A percentile compares a stretch with the other conserved stretches of the same genome.
These are phyloP conservation scores for Elaphomyces granulatus DNA, from an alignment of 495 filamentous ascomycete species.

Conservation along the genomic window DNA sequence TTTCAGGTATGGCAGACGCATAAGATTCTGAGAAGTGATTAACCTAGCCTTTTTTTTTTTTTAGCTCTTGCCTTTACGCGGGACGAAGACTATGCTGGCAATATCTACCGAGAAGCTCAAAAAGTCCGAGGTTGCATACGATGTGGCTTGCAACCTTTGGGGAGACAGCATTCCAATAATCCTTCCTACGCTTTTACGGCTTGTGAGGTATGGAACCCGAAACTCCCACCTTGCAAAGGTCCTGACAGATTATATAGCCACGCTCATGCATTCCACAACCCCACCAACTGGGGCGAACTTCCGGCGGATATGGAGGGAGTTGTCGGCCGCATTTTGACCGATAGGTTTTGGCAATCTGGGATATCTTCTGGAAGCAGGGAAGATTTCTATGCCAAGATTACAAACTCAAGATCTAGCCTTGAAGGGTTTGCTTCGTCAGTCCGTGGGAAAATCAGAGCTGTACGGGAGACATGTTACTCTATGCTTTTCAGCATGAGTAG, in stretches of 20 bases:
- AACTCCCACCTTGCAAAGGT: background rate
- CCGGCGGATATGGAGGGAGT: conserved; percentile 63
- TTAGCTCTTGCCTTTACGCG: conserved; percentile 60
- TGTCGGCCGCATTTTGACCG: conserved; percentile 71
- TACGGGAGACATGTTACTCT: conserved; percentile 84
- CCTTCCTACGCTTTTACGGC: conserved; percentile 71
- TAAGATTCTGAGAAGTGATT: background rate
- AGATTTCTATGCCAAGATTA: conserved; percentile 87
- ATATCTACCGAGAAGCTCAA: conserved; percentile 82
- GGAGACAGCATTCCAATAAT: conserved; percentile 67
- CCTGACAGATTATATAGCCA: conserved; percentile 37
- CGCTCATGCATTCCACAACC: conserved; percentile 88
- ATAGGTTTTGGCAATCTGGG: conserved; percentile 97
- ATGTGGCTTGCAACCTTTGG: conserved; percentile 66
- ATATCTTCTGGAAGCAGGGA: conserved; percentile 91
- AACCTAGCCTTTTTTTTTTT: too few species aligned
- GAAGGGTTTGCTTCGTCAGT: conserved; percentile 92
- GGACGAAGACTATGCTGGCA: conserved; percentile 78
- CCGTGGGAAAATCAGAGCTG: conserved; percentile 70
- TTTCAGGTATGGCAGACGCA: conserved; percentile 40
- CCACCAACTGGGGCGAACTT: conserved; percentile 66
- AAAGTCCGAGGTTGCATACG: conserved; percentile 48
- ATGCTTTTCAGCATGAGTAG: conserved; percentile 88
- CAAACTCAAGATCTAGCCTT: conserved; percentile 71
- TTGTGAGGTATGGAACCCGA: conserved; percentile 46